Evolutionary conservation across 2,329 filamentous ascomycete species (phyloP), one percentile per base, ranked within the genome.

Genomic region (Teratosphaeria epicoccoides): DNA sequence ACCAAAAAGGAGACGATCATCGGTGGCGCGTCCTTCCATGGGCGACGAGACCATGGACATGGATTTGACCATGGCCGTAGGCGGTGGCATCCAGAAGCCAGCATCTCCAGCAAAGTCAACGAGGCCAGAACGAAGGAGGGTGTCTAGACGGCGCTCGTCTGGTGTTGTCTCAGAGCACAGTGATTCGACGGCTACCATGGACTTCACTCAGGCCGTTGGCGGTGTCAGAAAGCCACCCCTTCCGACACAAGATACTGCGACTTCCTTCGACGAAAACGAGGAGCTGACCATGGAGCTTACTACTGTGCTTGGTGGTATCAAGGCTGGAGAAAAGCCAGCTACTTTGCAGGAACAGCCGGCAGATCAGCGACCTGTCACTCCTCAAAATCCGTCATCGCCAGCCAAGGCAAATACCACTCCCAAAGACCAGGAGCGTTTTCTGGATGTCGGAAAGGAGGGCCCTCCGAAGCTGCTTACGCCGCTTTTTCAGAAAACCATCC

Each of bases 121-220:
- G n/a, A 63, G 61, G 48, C 43, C 50, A 29, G 58, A 59, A 10
- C 61, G 63, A 25, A 52, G 64, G 14, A 55, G 49, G 48, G 51
- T 70, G 40, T 65, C 68, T 43, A 65, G 64, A 45, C 66, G 68
- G 53, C 59, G 61, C 51, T 69, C 63, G 51, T 68, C 59, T 49
- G 68, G 61, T 33, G 55, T 59, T 17, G 66, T 60, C 20, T 65
- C 62, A 2, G 68, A 67, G 6, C 57, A 64, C 22, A 73, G 71
- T 12, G 75, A 78, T 52, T 24, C 17, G n/a, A 28, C 46, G 20
- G 71, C 72, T 55, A 76, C 73, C 26, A 76, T 80, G 76, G 78
- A 82, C 45, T 72, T 81, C 46, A 81, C 78, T 1, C 72, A 71
- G 55, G 74, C 76, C 26, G 67, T 80, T 43, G 78, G 79, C 24